Conservation (phyloP, 179 eudicot genomes). For the Spinacia oleracea region DNA sequence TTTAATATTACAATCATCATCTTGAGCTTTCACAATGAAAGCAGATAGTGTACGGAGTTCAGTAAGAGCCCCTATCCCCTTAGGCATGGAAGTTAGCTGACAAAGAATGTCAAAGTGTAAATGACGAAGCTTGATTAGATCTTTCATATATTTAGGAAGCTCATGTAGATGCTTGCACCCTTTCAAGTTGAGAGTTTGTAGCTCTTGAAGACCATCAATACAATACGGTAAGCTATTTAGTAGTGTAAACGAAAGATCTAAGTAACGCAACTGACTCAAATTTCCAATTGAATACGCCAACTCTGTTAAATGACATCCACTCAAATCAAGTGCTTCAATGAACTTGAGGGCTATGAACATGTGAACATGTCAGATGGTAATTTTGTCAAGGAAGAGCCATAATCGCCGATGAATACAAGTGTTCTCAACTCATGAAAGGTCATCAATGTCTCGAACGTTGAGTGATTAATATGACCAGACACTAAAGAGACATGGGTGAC, state of each 20-base stretch:
- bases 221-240: constrained; percentile 10
- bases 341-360: too few relatives aligned
- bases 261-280: neutral
- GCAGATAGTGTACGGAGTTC: constrained; percentile 20
- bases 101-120: constrained; percentile 13
- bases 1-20: neutral
- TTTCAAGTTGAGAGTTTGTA: constrained; percentile 20
- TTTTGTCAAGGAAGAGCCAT: neutral
- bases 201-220: neutral
- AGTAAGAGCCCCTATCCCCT: constrained; percentile 10
- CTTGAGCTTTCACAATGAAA: constrained; percentile 12
- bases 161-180: neutral
- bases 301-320: constrained; percentile 12
- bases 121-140: constrained; percentile 4
- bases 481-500: constrained; percentile 8
- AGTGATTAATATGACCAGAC: neutral
- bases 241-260: constrained; percentile 21
- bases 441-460: constrained; percentile 10
- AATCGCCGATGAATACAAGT: constrained; percentile 1
- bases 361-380: constrained; percentile 4
- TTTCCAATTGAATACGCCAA: constrained; percentile 17
- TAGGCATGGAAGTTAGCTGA: constrained; percentile 17
- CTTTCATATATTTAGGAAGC: constrained; percentile 8
- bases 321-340: constrained; percentile 14
- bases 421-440: neutral